Evolutionary conservation across 2,329 filamentous ascomycete genomes (phyloP).

Genomic region (Cordyceps pruinosa): DNA sequence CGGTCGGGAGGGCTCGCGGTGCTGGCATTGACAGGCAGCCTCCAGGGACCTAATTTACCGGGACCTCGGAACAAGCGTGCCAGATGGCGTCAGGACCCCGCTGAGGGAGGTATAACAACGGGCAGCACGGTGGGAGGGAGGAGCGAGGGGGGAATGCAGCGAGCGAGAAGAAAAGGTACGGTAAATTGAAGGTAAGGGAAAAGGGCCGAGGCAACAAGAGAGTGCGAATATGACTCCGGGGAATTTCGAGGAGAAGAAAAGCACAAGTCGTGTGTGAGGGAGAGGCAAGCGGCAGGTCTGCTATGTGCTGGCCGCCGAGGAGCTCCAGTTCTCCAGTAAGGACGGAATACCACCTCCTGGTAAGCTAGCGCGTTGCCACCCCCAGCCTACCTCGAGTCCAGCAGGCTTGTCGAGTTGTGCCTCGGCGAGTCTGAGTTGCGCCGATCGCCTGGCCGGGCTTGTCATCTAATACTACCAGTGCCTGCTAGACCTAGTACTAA

Average conservation of each 20-base stretch:
- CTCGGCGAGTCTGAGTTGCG: slow-evolving; percentile 8
- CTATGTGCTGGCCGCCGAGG: background rate
- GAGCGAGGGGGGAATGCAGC: background rate
- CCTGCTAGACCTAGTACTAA: background rate
- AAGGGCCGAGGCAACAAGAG: background rate
- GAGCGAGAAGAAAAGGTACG: background rate
- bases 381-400: too few species aligned
- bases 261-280: background rate
- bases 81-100: slow-evolving; percentile 15
- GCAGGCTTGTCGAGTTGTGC: slow-evolving; percentile 1
- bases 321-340: too few species aligned
- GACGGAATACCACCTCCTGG: too few species aligned
- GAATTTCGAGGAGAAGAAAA: background rate
- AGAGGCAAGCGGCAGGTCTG: background rate
- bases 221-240: background rate
- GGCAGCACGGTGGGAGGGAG: background rate
- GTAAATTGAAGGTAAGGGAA: background rate
- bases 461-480: too few species aligned
- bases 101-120: too few species aligned
- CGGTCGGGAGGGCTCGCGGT: background rate
- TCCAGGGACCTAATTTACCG: background rate
- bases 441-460: background rate
- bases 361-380: slow-evolving; percentile 1
- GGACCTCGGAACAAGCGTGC: slow-evolving; percentile 13
- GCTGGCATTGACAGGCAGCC: background rate